These are phyloP conservation scores for Cenchrus americanus DNA, from an alignment of 176 grass and related monocot species.

Conservation along the genomic window DNA sequence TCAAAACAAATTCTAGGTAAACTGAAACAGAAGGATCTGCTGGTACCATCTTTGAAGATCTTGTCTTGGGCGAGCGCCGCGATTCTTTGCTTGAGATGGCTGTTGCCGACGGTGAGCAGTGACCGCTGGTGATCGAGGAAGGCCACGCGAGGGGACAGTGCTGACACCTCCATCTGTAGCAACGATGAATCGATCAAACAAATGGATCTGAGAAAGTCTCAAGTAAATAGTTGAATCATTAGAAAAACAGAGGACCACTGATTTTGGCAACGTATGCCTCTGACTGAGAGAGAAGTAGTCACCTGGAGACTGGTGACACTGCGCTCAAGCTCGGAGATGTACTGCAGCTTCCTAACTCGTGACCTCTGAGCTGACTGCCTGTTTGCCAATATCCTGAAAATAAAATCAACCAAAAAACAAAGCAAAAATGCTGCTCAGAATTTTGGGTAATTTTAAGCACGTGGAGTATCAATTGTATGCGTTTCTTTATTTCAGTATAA, in stretches of 20 bases:
- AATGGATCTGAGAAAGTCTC: slow-evolving; percentile 13
- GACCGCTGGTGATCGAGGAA: slow-evolving; percentile 97
- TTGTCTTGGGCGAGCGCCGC: slow-evolving; percentile 93
- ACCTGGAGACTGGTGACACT: slow-evolving; percentile 93
- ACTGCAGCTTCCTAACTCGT: slow-evolving; percentile 93
- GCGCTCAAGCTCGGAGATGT: slow-evolving; percentile 95
- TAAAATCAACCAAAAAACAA: neutral
- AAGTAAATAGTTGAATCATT: neutral
- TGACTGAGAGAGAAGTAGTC: neutral
- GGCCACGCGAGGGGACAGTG: slow-evolving; percentile 85
- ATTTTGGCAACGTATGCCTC: neutral
- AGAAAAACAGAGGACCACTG: neutral
- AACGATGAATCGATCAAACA: slow-evolving; percentile 7
- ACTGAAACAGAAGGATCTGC: neutral
- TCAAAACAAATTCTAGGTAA: neutral
- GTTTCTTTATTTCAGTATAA: neutral
- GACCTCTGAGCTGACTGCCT: slow-evolving; percentile 98
- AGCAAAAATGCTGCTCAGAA: no score
- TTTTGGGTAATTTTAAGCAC: neutral
- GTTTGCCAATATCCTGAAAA: slow-evolving; percentile 86
- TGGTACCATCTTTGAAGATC: slow-evolving; percentile 94
- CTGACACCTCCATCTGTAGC: slow-evolving; percentile 80
- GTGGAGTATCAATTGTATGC: no score
- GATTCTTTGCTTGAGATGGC: slow-evolving; percentile 96
- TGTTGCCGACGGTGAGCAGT: slow-evolving; percentile 86